Base-by-base conservation (phyloP, 2,329 filamentous ascomycete species). In the Nemania bipapillata region DNA sequence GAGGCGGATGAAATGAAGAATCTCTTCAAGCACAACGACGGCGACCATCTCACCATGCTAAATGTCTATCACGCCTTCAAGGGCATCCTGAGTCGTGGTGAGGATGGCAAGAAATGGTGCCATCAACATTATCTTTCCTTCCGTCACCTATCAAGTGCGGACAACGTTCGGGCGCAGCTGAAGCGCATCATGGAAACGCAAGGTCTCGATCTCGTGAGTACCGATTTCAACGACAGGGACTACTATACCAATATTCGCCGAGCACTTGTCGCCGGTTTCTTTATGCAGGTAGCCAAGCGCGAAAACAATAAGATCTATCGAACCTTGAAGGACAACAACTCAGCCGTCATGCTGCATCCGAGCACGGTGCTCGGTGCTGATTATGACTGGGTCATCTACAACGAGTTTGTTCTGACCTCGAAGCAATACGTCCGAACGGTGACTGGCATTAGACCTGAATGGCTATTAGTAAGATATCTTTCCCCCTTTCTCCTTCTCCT, bases 41-140 rank as follows among this genome's bases (percentile, higher is more conserved):
- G 96, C 63, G 96, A 99, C 77, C 96, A 99, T 77, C 86, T 99
- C 52, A 98, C 96, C 17, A 91, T 99, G 80, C 88, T 99, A 69
- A 99, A 99, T 79, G 95, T 95, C 53, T 99, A 98, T 81, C 96
- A 99, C 80, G 96, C 96, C 24, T 99, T 97, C 89, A 97, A 97
- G 83, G 86, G 89, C 49, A 89, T 77, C 84, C 87, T 74, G 86
- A 91, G 73, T 87, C 91, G 84, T 45, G 82, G 81, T 63, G 85
- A 85, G 0, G 92, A 96, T 77, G 86, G 87, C 17, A 96, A 94
- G 83, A 89, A 92, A 79, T 99, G 96, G 96, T 98, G 96, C 78
- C 93, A 97, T 81, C 92, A 98, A 78, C 95, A 98, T 82, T 99
- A 97, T 83, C 86, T 99, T 40, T 97, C 93, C 5, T 91, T 91